phyloP scores from a whole-genome alignment of 192 early-diverging fungal genomes.

The Entrophospora sp. region DNA sequence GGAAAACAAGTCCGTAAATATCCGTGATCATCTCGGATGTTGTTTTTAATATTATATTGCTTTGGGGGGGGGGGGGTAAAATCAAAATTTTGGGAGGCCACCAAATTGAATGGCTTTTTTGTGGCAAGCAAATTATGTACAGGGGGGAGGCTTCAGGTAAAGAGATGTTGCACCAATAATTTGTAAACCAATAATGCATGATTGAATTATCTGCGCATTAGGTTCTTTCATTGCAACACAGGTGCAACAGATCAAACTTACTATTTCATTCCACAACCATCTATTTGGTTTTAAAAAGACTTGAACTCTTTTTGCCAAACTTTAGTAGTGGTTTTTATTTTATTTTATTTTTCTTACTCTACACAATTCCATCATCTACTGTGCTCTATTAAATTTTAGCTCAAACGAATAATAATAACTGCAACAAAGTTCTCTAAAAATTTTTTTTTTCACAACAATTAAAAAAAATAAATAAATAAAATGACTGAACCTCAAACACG shows the following conservation, averaged over 20 bases:
- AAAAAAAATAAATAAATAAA: conserved; percentile 2
- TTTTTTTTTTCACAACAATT: neutral
- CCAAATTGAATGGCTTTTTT: no score
- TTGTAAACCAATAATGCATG: conserved; percentile 1
- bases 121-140: no score
- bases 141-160: no score
- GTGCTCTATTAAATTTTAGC: neutral
- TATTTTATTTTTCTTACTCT: neutral
- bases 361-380: neutral
- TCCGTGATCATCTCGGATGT: no score
- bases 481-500: conserved; percentile 22
- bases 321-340: neutral
- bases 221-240: neutral
- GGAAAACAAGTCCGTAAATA: no score
- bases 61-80: no score
- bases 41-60: no score
- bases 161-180: no score
- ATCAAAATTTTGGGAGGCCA: no score
- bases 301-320: neutral
- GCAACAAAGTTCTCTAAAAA: no score
- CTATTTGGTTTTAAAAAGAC: neutral
- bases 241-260: conserved; percentile 17
- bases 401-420: no score
- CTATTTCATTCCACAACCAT: neutral
- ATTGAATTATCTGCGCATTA: neutral